A percentile compares a stretch with the other conserved stretches of the same genome.
Evolutionary conservation across 2,329 filamentous ascomycete genomes (phyloP).

Genomic region (Xylaria sp.): DNA sequence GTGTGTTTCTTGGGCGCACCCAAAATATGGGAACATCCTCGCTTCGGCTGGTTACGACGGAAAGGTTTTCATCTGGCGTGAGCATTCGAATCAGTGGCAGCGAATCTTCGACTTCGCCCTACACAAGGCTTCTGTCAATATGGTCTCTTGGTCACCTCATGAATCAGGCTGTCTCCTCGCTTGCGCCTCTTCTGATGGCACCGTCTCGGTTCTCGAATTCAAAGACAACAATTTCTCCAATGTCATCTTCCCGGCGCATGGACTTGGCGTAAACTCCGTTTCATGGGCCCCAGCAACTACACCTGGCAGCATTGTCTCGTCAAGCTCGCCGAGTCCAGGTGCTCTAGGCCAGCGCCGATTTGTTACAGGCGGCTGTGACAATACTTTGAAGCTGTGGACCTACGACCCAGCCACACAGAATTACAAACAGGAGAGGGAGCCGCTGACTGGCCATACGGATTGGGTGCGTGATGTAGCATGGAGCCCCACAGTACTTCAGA

Average conservation of each 20-base stretch:
- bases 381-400: slow-evolving; percentile 90
- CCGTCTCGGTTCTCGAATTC: slow-evolving; percentile 94
- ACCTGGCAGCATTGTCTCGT: slow-evolving; percentile 84
- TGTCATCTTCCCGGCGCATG: slow-evolving; percentile 88
- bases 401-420: slow-evolving; percentile 69
- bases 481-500: slow-evolving; percentile 92
- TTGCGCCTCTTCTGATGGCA: slow-evolving; percentile 91
- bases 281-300: slow-evolving; percentile 89
- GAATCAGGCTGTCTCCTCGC: slow-evolving; percentile 94
- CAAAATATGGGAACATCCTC: slow-evolving; percentile 97
- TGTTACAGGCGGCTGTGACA: slow-evolving; percentile 94
- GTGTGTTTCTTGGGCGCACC: slow-evolving; percentile 98
- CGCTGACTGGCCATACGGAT: slow-evolving; percentile 83
- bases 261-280: slow-evolving; percentile 92
- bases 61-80: slow-evolving; percentile 98
- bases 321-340: slow-evolving; percentile 61
- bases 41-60: slow-evolving; percentile 96
- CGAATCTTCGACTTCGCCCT: slow-evolving; percentile 91
- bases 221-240: slow-evolving; percentile 94
- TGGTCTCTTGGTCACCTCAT: slow-evolving; percentile 96
- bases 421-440: slow-evolving; percentile 66
- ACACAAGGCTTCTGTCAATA: slow-evolving; percentile 96
- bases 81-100: slow-evolving; percentile 78
- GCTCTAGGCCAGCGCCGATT: slow-evolving; percentile 76
- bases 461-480: slow-evolving; percentile 98